phyloP scores from a whole-genome alignment of 768 basidiomycete species.

The Dioszegia aurantiaca region DNA sequence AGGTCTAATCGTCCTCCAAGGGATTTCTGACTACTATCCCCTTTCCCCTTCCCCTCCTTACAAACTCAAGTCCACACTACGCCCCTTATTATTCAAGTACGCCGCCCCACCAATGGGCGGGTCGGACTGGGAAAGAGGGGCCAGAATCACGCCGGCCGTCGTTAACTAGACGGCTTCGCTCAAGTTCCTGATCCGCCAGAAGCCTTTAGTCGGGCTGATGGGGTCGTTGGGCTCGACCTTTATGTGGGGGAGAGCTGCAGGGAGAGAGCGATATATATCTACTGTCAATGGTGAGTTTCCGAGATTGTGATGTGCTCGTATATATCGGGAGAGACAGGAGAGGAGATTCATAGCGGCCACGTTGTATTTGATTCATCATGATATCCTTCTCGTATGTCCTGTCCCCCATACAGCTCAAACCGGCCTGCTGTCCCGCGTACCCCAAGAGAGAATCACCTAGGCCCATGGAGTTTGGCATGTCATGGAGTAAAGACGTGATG shows the following conservation, averaged over 20 bases:
- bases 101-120: slow-evolving; percentile 16
- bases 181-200: slow-evolving; percentile 9
- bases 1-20: too few relatives aligned
- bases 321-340: too few relatives aligned
- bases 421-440: too few relatives aligned
- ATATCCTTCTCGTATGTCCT: too few relatives aligned
- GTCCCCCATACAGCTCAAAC: too few relatives aligned
- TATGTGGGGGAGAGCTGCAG: slow-evolving; percentile 11
- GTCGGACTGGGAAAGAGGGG: slow-evolving; percentile 18
- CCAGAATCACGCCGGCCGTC: slow-evolving; percentile 7
- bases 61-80: not conserved
- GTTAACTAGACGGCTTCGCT: slow-evolving; percentile 6
- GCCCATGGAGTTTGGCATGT: too few relatives aligned
- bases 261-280: slow-evolving; percentile 8
- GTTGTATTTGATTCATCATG: too few relatives aligned
- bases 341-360: too few relatives aligned
- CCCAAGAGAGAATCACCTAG: too few relatives aligned
- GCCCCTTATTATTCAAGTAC: slow-evolving; percentile 16
- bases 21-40: not conserved
- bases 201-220: slow-evolving; percentile 15
- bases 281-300: not conserved
- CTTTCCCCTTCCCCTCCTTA: not conserved
- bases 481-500: too few relatives aligned
- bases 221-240: slow-evolving; percentile 7
- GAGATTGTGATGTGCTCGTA: too few relatives aligned